Conservation (phyloP, 352 stramenopile genomes). For the Phytophthora citricola region DNA sequence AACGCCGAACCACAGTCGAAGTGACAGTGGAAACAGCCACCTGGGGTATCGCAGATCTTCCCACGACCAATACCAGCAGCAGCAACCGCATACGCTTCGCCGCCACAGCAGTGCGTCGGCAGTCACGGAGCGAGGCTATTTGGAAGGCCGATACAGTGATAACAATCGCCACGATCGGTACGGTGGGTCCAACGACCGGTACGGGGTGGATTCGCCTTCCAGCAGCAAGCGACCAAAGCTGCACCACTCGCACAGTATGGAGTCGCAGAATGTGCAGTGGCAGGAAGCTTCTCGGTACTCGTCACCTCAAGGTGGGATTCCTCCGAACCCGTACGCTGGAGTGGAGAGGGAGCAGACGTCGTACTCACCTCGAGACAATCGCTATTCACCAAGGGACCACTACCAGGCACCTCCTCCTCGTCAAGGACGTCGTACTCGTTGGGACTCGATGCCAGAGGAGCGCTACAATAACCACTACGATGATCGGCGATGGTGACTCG, state of each 20-base stretch:
- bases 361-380: constrained; percentile 35
- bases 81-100: constrained; percentile 33
- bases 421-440: constrained; percentile 38
- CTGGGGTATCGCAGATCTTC: constrained; percentile 30
- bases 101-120: constrained; percentile 57
- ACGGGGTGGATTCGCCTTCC: constrained; percentile 32
- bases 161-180: constrained; percentile 38
- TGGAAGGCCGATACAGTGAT: constrained; percentile 38
- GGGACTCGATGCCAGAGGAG: constrained; percentile 47
- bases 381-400: constrained; percentile 32
- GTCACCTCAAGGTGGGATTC: constrained; percentile 19
- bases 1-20: constrained; percentile 26
- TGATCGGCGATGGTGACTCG: constrained; percentile 37
- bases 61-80: constrained; percentile 30
- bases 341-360: constrained; percentile 35
- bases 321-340: constrained; percentile 38
- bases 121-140: constrained; percentile 25
- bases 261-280: constrained; percentile 52
- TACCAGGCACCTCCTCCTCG: constrained; percentile 34
- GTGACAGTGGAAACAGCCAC: constrained; percentile 33
- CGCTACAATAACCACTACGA: constrained; percentile 40
- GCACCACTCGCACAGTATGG: constrained; percentile 69
- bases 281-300: constrained; percentile 41
- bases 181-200: constrained; percentile 25
- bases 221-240: constrained; percentile 66